phyloP scores from a whole-genome alignment of 116 monocot genomes.

The Trichopus zeylanicus region DNA sequence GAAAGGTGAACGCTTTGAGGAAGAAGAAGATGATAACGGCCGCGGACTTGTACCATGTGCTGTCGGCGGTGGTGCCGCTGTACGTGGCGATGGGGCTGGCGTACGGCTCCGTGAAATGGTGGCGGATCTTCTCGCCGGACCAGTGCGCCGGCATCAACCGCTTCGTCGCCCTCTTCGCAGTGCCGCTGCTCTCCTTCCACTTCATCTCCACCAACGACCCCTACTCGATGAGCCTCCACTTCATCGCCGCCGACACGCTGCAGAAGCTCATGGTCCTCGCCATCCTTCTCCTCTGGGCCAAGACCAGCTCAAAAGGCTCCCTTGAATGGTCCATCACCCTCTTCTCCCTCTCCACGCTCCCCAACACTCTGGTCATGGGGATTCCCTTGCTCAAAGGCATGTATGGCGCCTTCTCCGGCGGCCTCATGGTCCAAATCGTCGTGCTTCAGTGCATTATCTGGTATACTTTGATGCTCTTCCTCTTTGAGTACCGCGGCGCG shows the following conservation, averaged over 20 bases:
- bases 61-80: slow-evolving; percentile 35
- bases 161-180: slow-evolving; percentile 38
- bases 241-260: slow-evolving; percentile 85
- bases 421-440: slow-evolving; percentile 35
- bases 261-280: slow-evolving; percentile 67
- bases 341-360: slow-evolving; percentile 32
- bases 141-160: slow-evolving; percentile 44
- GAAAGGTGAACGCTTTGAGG: not conserved
- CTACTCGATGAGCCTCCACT: slow-evolving; percentile 41
- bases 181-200: slow-evolving; percentile 37
- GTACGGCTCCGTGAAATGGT: slow-evolving; percentile 38
- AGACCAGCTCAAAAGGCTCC: slow-evolving; percentile 8
- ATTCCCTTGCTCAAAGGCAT: slow-evolving; percentile 34
- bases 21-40: slow-evolving; percentile 14
- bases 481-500: slow-evolving; percentile 31
- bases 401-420: slow-evolving; percentile 18
- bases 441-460: slow-evolving; percentile 34
- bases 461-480: slow-evolving; percentile 37
- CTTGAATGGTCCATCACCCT: slow-evolving; percentile 37
- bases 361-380: slow-evolving; percentile 46
- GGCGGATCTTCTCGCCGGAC: slow-evolving; percentile 30
- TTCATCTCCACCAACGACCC: slow-evolving; percentile 38
- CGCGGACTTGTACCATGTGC: slow-evolving; percentile 25
- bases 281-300: slow-evolving; percentile 37
- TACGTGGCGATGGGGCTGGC: slow-evolving; percentile 35